Base-by-base conservation (phyloP, 2,329 filamentous ascomycete genomes). In the Incumbomyces delicatus region DNA sequence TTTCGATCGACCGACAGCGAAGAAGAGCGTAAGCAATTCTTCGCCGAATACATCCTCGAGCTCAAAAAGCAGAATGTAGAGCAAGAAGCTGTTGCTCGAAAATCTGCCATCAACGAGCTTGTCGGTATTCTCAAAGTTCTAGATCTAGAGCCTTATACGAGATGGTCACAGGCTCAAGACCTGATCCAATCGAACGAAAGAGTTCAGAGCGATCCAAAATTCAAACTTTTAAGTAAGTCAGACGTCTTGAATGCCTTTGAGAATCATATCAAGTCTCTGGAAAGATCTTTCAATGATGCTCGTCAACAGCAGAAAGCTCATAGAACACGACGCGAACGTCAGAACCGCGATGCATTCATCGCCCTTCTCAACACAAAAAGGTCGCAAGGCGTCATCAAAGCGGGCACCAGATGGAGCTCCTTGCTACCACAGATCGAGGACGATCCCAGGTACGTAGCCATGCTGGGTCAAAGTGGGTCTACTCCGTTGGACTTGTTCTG, bases 191-290 rank as follows among this genome's bases (percentile, higher is more conserved):
- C 79, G 44, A 86, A 85, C 62, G 76, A 82, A 53, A 81, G 79
- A 53, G 88, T 94, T 63, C 80, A 87, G 65, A 76, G 74, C 62
- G 87, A 94, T 57, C 80, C 85, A 61, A 92, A 86, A 70, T 95
- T 94, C 71, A 80, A 87, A 66, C 72, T 81, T 60, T 78, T 98
- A 57, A 88, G 75, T 68, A 87, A 88, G 63, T 84, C 86, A 67
- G 92, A 98, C 66, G 80, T 96, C 62, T 75, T 98, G 69, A 88
- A 80, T 60, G 85, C 85, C 50, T 98, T 96, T 66, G 88, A 96
- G 69, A 87, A 85, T 60, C 90, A 96, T 62, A 92, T 96, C 72
- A 95, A 94, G 68, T 77, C 82, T 48, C 75, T 96, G 54, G 92
- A 98, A 67, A 84, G 88, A 51, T 80, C 80, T 44, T 89, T 94